phyloP scores from a whole-genome alignment of 176 grass and related monocot species.

The Avena sativa region DNA sequence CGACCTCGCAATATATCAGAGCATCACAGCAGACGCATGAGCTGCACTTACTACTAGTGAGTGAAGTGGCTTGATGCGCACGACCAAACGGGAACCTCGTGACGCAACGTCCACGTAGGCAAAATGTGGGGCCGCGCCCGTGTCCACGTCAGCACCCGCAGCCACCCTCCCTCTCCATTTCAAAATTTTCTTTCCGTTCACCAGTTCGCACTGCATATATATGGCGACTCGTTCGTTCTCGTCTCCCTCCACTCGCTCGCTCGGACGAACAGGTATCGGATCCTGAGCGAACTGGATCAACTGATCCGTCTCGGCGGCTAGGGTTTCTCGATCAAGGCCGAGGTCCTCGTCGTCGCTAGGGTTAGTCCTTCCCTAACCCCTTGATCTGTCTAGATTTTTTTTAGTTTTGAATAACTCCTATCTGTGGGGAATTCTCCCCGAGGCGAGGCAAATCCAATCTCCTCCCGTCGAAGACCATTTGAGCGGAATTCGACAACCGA shows the following conservation, averaged over 20 bases:
- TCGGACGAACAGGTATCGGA: background rate
- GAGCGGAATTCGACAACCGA: background rate
- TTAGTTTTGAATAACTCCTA: background rate
- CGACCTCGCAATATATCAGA: background rate
- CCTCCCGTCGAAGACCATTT: background rate
- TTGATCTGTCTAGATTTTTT: background rate
- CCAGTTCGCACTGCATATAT: background rate
- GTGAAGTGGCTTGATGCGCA: background rate
- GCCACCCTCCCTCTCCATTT: background rate
- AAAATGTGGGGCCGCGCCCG: background rate
- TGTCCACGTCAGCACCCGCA: background rate
- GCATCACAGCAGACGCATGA: conserved; percentile 30
- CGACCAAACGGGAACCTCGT: conserved; percentile 25
- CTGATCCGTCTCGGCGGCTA: background rate
- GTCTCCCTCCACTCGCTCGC: background rate
- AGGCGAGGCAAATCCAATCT: background rate
- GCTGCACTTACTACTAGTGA: background rate
- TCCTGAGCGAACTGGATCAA: no score
- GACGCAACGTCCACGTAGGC: conserved; percentile 38
- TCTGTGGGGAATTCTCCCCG: background rate
- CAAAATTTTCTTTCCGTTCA: background rate
- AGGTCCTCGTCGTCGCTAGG: background rate
- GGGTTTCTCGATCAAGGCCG: background rate
- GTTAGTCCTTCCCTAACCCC: background rate
- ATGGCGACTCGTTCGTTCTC: background rate